These are phyloP conservation scores for Sporothrix inflata DNA, from an alignment of 2,329 filamentous ascomycete genomes.

Conservation along the genomic window DNA sequence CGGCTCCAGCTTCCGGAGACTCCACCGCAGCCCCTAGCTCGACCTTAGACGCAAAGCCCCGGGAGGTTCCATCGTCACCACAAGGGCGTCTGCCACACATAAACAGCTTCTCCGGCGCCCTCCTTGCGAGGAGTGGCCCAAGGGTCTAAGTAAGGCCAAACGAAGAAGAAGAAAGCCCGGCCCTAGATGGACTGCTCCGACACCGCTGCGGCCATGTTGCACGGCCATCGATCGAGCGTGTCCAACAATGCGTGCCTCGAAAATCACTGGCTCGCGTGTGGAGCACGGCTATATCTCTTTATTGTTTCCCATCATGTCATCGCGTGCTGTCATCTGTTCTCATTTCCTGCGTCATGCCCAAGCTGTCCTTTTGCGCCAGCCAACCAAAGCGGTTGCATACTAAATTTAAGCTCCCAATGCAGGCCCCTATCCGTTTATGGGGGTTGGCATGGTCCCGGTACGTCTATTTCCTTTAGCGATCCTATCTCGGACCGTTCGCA, in stretches of 20 bases:
- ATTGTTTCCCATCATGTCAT: conserved; percentile 8
- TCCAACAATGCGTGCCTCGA: not conserved
- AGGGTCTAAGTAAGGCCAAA: not conserved
- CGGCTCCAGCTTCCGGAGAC: not conserved
- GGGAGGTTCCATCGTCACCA: not conserved
- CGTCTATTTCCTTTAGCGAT: not conserved
- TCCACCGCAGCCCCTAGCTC: not conserved
- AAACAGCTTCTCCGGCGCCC: not conserved
- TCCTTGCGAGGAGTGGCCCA: not conserved
- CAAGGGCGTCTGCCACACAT: not conserved
- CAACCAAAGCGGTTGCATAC: not conserved
- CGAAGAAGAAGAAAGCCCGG: not conserved
- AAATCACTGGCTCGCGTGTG: not conserved
- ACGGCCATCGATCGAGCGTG: not conserved
- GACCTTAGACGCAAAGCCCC: not conserved
- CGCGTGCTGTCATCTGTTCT: not conserved
- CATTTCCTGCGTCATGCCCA: not conserved
- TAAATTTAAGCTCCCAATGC: not conserved
- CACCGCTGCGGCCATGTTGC: not conserved
- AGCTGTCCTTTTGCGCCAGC: conserved; percentile 2
- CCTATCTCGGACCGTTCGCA: not conserved
- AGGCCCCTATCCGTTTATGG: not conserved
- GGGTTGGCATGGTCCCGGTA: not conserved
- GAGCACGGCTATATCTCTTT: not conserved
- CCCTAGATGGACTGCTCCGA: not conserved